Evolutionary conservation across 371 early-diverging fungal species (phyloP), one percentile per base, ranked within the genome.

Genomic region (Syncephalastrum racemosum): DNA sequence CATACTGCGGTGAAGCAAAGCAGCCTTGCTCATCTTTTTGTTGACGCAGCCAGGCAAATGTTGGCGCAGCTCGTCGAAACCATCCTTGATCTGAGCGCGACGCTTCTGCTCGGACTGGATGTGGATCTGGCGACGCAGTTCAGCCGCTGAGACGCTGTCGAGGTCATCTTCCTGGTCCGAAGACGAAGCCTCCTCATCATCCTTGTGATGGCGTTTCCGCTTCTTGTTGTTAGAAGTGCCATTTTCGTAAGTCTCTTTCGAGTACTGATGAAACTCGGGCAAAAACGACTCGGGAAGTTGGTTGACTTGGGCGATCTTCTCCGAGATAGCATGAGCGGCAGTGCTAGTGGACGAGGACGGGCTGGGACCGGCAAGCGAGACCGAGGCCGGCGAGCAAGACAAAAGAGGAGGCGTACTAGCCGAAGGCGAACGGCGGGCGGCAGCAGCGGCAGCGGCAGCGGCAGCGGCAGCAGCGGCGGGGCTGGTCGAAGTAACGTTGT

Each of bases 21-120:
- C 72, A 45, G 80, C 83, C 58, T 82, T 82, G 58, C 78, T 77
- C 75, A 82, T 79, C 60, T 82, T 80, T 54, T 80, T 80, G 58
- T 74, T 79, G 27, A 71, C 60, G 55, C 78, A 77, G 48, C 75
- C 76, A 43, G 83, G 83, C 40, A 82, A 64, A 42, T 82, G 79
- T 52, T 76, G 70, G 42, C 81, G 76, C 48, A 80, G 67, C 53
- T 79, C 77, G 39, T 82, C 79, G 60, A 82, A 82, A 0, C 82
- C 82, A 68, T 82, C 82, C 52, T 78, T 78, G 53, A 82, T 82
- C 60, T 82, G 80, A 31, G 83, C 83, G 39, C 83, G 78, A 48
- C 83, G 71, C 64, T 79, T 83, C 50, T 83, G 83, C 57, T 83
- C 83, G 42, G 80, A 79, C 59, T 83, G 83, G 54, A 83, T 83